Evolutionary conservation across 2,329 filamentous ascomycete genomes (phyloP), one percentile per base, ranked within the genome.

Genomic region (Penicillium palitans): DNA sequence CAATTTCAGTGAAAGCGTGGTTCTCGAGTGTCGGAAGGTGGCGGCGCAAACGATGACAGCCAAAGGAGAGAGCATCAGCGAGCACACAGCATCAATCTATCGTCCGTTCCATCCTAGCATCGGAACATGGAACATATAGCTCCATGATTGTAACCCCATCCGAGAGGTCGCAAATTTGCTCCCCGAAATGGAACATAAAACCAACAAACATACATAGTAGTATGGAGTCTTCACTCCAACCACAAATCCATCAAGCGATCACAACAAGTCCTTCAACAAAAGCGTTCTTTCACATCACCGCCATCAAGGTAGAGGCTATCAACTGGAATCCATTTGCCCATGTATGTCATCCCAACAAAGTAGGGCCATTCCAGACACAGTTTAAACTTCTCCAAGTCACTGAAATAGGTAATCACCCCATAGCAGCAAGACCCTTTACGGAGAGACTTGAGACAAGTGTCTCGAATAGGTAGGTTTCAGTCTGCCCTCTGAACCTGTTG

Each of bases 81-180:
- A 86, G 83, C 83, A 79, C 81, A 83, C 80, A 84, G 81, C 77
- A 59, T 58, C 55, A 80, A 68, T 65, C 83, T 78, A 50, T 60
- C 39, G 25, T 49, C 51, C 29, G 21, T 44, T 33, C 37, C 41
- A 44, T 45, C 33, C 47, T 24, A 55, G 45, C 44, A 21, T 46
- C n/a, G 27, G 15, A 47, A 25, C 29, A 17, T 42, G 21, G 24
- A 45, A 47, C 42, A 40, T 45, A 15, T 39, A 55, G 25, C 29
- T 25, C 37, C 53, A 35, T 37, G 13, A 12, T 37, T 12, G 19
- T 24, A 31, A n/a, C 10, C 24, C 13, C n/a, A 21, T 21, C 27
- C 24, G 6, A 39, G 6, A 27, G 15, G 25, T 19, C 12, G 21
- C 55, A 35, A 27, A 9, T 37, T 40, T 46, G 21, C 24, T 33